Base-by-base conservation (phyloP, 1,139 yeast genomes). In the Blastobotrys ciferrii region DNA sequence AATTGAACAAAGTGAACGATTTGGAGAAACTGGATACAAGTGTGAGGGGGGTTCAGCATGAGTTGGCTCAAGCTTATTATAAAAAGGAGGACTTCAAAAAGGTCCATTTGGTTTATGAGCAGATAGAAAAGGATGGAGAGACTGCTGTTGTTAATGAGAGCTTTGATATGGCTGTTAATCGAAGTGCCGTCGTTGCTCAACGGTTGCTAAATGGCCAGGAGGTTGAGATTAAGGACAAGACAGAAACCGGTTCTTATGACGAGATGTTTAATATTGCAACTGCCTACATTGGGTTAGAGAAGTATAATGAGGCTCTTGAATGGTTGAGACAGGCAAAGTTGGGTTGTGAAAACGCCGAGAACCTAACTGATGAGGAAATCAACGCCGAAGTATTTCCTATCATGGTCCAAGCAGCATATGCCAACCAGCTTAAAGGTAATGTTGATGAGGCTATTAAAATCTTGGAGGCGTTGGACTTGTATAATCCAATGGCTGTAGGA, bases 61-160 rank as follows among this genome's bases (percentile, higher is more conserved):
- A 88, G n/a, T 67, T 82, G 53, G 96, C 97, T 0, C 98, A 91
- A 68, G 81, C 82, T 53, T 77, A 76, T 61, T 88, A 86, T 70
- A 82, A 82, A 61, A 53, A 52, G 32, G 97, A 96, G 6, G 64
- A 77, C 17, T 75, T 78, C 57, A 63, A 61, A 1, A 73, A 75
- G 42, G 82, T 96, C 0, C 71, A 77, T 53, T 63, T 67, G 4
- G 58, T 86, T 2, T 88, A 87, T 62, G 68, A 75, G 45, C 64
- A 79, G 23, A 43, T 58, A 5, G 45, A 52, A 3, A 51, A 48
- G 3, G 51, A 49, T 6, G 44, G 48, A 28, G 43, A 17, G 9
- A 35, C 19, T 2, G 2, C 11, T 4, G 46, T 58, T 50, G 50
- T 59, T 52, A 53, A 65, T 14, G 78, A 76, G 52, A 58, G 62